A percentile compares a stretch with the other conserved stretches of the same genome.
Conservation (phyloP, 768 basidiomycete species). For the Sporobolomyces phaffii region DNA sequence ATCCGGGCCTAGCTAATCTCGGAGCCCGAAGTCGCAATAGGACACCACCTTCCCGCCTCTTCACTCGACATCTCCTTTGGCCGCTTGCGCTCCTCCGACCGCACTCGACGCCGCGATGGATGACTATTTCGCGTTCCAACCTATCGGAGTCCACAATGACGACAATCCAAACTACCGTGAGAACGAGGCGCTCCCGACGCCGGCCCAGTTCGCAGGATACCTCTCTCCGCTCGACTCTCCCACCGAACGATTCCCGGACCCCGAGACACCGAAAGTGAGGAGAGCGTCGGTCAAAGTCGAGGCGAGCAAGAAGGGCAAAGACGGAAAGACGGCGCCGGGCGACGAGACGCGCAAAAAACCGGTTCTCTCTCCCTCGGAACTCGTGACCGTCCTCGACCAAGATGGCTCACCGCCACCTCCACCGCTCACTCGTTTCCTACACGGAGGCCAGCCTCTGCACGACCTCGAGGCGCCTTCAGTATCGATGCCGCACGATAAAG, state of each 20-base stretch:
- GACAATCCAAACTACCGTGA: background rate
- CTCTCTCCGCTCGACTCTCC: conserved; percentile 25
- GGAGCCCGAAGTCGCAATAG: no score
- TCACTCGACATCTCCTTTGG: no score
- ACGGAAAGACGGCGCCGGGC: background rate
- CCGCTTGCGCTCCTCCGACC: background rate
- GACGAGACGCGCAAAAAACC: background rate
- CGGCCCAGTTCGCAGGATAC: conserved; percentile 16
- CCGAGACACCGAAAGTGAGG: background rate
- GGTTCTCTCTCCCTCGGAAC: conserved; percentile 2
- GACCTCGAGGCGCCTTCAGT: conserved; percentile 30
- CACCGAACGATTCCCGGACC: background rate
- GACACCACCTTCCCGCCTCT: no score
- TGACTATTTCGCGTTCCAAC: conserved; percentile 25
- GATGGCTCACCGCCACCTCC: background rate
- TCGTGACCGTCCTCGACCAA: conserved; percentile 12
- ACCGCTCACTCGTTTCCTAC: conserved; percentile 6
- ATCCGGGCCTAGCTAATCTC: no score
- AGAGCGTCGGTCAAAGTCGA: background rate
- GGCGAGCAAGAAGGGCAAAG: background rate
- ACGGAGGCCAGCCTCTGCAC: conserved; percentile 28
- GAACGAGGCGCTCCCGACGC: conserved; percentile 12
- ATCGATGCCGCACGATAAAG: background rate
- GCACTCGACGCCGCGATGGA: background rate
- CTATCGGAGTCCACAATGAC: conserved; percentile 10